Evolutionary conservation across 2,329 filamentous ascomycete genomes (phyloP), one percentile per base, ranked within the genome.

Genomic region (Aspergillus viridinutans): DNA sequence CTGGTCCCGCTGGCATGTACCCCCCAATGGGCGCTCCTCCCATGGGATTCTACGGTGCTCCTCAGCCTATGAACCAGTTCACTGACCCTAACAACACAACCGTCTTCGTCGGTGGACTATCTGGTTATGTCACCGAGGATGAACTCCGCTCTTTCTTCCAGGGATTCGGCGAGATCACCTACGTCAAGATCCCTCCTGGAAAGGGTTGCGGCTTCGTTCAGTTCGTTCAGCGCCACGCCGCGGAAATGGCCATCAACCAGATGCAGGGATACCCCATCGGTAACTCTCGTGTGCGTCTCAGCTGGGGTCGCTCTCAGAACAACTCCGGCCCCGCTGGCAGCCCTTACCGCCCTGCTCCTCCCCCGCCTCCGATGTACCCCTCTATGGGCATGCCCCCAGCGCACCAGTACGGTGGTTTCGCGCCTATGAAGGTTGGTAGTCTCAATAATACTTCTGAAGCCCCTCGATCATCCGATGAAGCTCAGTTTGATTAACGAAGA

Each of bases 121-220:
- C 92, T 40, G 94, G 94, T 64, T 99, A 99, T 70, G 94, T 99
- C 61, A 99, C 94, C 50, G 94, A 99, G 81, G 94, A 99, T 70
- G 94, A 99, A 82, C 88, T 99, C n/a, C 91, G 94, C 62, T 97
- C 92, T 0, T 99, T 99, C 85, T 99, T 99, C 88, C 94, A 99
- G 77, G 94, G 94, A 67, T 99, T 99, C 64, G 94, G 94, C 59
- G 94, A 99, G 76, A 99, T 99, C 73, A 99, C 94, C 69, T 99
- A 99, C 75, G 94, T 99, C 81, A 99, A 99, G 87, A 99, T 99
- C 58, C 94, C 94, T 54, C 93, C 94, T 63, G 94, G 94, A 80
- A 99, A 99, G 85, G 94, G 94, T 67, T 99, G 94, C 72, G 94
- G 94, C 57, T 99, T 99, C 73, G 94, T 99, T 58, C 94, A 99